These are phyloP conservation scores for Sphaerobolus stellatus DNA, from an alignment of 1,284 basidiomycete species.

Conservation along the genomic window DNA sequence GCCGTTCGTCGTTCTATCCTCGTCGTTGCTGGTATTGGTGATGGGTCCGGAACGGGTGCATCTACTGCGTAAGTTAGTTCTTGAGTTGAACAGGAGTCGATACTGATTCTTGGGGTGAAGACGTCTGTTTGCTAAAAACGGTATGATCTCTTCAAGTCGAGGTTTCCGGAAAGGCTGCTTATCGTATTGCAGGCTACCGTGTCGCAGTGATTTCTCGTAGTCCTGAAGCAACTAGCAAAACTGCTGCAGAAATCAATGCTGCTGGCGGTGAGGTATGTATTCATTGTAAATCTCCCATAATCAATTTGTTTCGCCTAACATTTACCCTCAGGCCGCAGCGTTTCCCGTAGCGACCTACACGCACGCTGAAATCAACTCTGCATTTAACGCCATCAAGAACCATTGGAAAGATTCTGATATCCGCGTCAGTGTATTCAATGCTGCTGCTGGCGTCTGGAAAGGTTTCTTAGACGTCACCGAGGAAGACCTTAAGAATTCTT, in stretches of 20 bases:
- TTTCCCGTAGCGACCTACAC: constrained; percentile 63
- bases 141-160: not conserved
- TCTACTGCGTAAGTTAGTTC: constrained; percentile 61
- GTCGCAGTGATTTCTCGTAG: constrained; percentile 69
- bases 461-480: constrained; percentile 66
- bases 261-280: constrained; percentile 56
- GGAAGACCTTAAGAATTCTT: constrained; percentile 49
- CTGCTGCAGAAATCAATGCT: constrained; percentile 55
- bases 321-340: constrained; percentile 47
- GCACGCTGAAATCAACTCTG: constrained; percentile 48
- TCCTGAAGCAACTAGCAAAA: constrained; percentile 48
- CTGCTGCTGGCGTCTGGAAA: constrained; percentile 58
- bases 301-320: not conserved
- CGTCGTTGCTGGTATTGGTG: constrained; percentile 56
- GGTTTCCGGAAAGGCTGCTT: not conserved
- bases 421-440: constrained; percentile 71
- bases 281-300: not conserved
- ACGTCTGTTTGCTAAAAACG: constrained; percentile 56
- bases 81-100: too few relatives aligned
- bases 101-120: constrained; percentile 37
- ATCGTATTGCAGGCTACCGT: constrained; percentile 48
- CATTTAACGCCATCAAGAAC: constrained; percentile 54
- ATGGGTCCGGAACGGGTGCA: constrained; percentile 53
- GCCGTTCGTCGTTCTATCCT: constrained; percentile 42
- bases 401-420: constrained; percentile 54